Evolutionary conservation across 345 rosid genomes (phyloP), one percentile per base, ranked within the genome.

Genomic region (Hevea brasiliensis): DNA sequence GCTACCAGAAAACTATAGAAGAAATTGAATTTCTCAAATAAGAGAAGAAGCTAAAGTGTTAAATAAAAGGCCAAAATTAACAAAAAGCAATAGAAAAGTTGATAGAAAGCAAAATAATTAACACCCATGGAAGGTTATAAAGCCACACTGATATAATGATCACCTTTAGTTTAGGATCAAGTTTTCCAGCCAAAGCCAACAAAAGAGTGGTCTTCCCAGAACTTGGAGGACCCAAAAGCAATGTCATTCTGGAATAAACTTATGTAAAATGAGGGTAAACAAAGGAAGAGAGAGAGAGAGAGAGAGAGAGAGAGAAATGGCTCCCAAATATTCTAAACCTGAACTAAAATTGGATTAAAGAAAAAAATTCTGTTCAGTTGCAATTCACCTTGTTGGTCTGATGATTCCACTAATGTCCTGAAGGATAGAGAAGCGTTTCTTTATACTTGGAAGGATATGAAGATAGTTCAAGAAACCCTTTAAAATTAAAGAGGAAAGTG

Each of bases 211-310:
- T 91, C 77, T 91, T 91, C 7, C 97, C 97, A 40, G 94, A 87
- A 75, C 88, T 77, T 55, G 94, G 94, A 72, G 97, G 97, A 73
- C 97, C 97, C 83, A 91, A 77, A 27, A 91, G 92, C 81, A 91
- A 65, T 40, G 94, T 79, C 89, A 88, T 83, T 65, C 97, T 91
- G 76, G 47, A 56, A 14, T 9, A 65, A 44, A 35, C 15, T 23
- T 21, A n/a, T n/a, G n/a, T n/a, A n/a, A n/a, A n/a, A n/a, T n/a
- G n/a, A n/a, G n/a, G n/a, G n/a, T n/a, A n/a, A n/a, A n/a, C n/a
- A n/a, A n/a, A n/a, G n/a, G n/a, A n/a, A n/a, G n/a, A n/a, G n/a
- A n/a, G n/a, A n/a, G n/a, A n/a, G n/a, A n/a, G n/a, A n/a, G n/a
- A n/a, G n/a, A n/a, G n/a, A n/a, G n/a, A 29, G 40, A 10, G 14